Evolutionary conservation across 495 filamentous ascomycete genomes (phyloP).

Genomic region (Daldinia vernicosa): DNA sequence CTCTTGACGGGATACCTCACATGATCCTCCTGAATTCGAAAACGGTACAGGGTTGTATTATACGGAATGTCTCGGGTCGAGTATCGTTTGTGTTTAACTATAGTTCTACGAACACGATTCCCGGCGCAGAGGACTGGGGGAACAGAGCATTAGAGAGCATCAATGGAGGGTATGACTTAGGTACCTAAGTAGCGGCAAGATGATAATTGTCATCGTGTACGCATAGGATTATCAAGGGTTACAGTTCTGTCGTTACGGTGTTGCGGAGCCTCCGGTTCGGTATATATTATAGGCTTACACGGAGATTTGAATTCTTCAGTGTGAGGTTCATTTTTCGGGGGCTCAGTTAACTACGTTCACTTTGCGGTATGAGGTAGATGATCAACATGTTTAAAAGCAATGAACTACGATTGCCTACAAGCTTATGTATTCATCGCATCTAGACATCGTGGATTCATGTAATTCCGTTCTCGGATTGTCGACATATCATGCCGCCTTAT

Average conservation of each 20-base stretch:
- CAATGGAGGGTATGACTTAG: slow-evolving; percentile 19
- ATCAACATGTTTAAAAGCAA: neutral
- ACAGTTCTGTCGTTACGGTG: slow-evolving; percentile 7
- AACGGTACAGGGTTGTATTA: neutral
- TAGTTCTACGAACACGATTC: slow-evolving; percentile 1
- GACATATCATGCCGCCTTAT: neutral
- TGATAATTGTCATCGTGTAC: neutral
- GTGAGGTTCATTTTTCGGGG: neutral
- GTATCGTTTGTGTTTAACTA: slow-evolving; percentile 5
- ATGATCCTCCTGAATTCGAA: neutral
- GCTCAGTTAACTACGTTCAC: neutral
- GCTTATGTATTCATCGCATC: neutral
- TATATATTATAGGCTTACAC: slow-evolving; percentile 14
- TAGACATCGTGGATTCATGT: neutral
- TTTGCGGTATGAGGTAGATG: neutral
- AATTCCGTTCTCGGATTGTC: neutral
- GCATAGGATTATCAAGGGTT: slow-evolving; percentile 6
- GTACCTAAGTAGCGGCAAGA: neutral
- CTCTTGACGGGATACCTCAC: neutral
- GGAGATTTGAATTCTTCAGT: too few relatives aligned
- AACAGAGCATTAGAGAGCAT: slow-evolving; percentile 26
- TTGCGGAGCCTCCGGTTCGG: slow-evolving; percentile 12
- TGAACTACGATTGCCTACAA: neutral
- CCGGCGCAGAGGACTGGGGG: neutral
- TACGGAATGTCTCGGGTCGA: neutral